Evolutionary conservation across 257 asterid genomes (phyloP).

Genomic region (Lavandula angustifolia): DNA sequence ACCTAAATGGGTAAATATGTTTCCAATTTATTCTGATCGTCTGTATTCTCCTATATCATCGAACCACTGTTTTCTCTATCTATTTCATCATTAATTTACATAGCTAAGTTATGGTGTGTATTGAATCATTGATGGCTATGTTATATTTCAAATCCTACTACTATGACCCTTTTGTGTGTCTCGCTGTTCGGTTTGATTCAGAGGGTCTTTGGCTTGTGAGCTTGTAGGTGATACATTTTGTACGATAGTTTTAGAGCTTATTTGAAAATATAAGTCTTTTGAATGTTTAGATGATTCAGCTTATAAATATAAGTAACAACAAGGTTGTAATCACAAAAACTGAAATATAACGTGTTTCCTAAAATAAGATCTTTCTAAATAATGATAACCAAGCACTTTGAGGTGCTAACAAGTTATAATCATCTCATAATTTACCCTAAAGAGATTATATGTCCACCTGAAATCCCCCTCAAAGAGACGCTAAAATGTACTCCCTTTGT

Average conservation of each 20-base stretch:
- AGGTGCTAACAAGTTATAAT: constrained; percentile 8
- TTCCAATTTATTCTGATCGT: constrained; percentile 17
- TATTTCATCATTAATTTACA: neutral
- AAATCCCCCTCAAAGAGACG: neutral
- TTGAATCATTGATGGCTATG: neutral
- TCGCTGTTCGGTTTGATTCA: neutral
- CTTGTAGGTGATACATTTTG: neutral
- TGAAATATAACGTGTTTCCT: neutral
- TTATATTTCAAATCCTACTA: constrained; percentile 23
- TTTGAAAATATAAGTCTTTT: neutral
- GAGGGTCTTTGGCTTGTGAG: neutral
- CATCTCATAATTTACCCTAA: neutral
- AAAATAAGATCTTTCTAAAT: neutral
- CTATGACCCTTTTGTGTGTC: neutral
- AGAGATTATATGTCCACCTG: neutral
- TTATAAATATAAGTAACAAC: neutral
- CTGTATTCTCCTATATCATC: neutral
- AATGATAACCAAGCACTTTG: neutral
- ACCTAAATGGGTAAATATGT: constrained; percentile 50
- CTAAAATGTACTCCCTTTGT: constrained; percentile 1
- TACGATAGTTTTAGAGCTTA: neutral
- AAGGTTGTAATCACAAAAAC: neutral
- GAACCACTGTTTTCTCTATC: constrained; percentile 9
- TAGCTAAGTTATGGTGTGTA: neutral
- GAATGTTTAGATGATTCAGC: neutral